Conservation (phyloP, 1,284 basidiomycete species). For the Ceratobasidium sp. region DNA sequence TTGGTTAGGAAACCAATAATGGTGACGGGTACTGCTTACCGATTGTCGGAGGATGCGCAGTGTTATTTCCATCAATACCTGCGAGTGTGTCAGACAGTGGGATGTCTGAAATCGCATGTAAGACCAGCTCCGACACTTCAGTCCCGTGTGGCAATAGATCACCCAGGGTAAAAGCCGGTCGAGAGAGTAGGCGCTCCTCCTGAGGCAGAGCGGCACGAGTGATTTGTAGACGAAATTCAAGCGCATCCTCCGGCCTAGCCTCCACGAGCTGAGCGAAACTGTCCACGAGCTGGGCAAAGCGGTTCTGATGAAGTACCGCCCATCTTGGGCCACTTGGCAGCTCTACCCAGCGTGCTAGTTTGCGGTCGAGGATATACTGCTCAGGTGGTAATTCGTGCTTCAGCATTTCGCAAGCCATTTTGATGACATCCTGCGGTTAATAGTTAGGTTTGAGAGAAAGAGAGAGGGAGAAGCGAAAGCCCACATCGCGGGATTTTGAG, state of each 20-base stretch:
- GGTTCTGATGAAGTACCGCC: slow-evolving; percentile 10
- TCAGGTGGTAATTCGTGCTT: slow-evolving; percentile 24
- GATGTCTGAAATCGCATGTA: too few relatives aligned
- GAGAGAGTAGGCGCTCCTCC: background rate
- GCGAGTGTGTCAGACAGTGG: too few relatives aligned
- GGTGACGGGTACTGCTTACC: too few relatives aligned
- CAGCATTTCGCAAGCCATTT: slow-evolving; percentile 23
- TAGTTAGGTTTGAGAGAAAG: background rate
- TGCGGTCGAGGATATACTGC: background rate
- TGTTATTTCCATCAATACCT: too few relatives aligned
- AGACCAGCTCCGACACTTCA: too few relatives aligned
- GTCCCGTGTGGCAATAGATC: background rate
- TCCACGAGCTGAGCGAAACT: slow-evolving; percentile 9
- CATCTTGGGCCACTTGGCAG: slow-evolving; percentile 10
- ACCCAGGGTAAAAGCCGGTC: slow-evolving; percentile 12
- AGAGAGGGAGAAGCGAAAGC: background rate
- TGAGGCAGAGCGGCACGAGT: background rate
- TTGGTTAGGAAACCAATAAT: background rate
- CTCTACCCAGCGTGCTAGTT: slow-evolving; percentile 15
- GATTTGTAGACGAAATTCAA: slow-evolving; percentile 27
- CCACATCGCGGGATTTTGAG: slow-evolving; percentile 31
- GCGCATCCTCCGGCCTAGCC: background rate
- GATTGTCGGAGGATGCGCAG: too few relatives aligned
- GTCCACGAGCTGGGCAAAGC: too few relatives aligned
- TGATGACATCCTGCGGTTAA: slow-evolving; percentile 13